Percentiles rank a stretch among this genome's conserved stretches.
phyloP scores from a whole-genome alignment of 306 rosid species.

The Quercus engelmannii region DNA sequence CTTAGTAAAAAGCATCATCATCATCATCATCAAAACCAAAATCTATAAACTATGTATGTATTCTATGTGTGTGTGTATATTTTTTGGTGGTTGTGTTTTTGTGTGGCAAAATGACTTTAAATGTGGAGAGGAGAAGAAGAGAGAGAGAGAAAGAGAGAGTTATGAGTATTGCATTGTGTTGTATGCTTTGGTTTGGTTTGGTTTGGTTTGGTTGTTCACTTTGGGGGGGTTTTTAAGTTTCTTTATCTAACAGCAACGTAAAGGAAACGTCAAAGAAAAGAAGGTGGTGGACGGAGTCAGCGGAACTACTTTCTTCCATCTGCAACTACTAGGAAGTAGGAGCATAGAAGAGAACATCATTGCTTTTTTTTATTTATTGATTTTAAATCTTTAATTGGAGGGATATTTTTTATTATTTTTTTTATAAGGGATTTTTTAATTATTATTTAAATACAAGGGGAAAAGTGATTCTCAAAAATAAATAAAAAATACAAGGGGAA shows the following conservation, averaged over 20 bases:
- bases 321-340: neutral
- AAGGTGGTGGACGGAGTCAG: conserved; percentile 46
- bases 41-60: no score
- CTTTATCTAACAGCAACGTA: conserved; percentile 55
- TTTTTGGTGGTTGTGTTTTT: no score
- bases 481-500: no score
- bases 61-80: no score
- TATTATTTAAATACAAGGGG: no score
- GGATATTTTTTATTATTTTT: neutral
- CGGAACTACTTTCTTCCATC: conserved; percentile 20
- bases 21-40: neutral
- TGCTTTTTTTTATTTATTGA: no score
- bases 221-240: conserved; percentile 27
- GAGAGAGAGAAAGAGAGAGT: conserved; percentile 12
- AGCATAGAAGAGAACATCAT: neutral
- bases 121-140: conserved; percentile 17
- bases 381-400: neutral
- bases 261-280: conserved; percentile 36
- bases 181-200: neutral
- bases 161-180: conserved; percentile 6
- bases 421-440: neutral
- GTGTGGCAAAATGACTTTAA: neutral
- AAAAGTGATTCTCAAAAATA: no score
- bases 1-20: neutral
- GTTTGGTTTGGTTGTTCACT: neutral